Evolutionary conservation across 768 basidiomycete species (phyloP).

Genomic region (Lactarius akahatsu): DNA sequence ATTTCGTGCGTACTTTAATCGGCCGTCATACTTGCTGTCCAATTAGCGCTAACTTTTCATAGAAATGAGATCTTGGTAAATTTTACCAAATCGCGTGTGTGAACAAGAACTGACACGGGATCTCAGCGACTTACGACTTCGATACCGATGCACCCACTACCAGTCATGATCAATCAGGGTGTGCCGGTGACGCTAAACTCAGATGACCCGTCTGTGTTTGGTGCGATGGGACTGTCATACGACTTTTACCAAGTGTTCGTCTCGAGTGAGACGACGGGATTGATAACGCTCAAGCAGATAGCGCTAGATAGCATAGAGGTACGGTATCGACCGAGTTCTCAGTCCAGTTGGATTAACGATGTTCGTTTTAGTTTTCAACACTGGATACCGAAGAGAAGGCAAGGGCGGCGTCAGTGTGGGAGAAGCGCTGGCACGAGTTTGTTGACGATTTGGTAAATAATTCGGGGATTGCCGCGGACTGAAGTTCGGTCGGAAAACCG

Average conservation of each 20-base stretch:
- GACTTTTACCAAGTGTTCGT: slow-evolving; percentile 82
- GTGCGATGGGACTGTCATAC: slow-evolving; percentile 73
- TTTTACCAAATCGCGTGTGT: background rate
- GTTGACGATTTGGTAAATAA: slow-evolving; percentile 4
- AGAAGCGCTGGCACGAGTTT: slow-evolving; percentile 19
- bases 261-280: slow-evolving; percentile 63
- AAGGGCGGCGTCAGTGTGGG: slow-evolving; percentile 16
- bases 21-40: slow-evolving; percentile 8
- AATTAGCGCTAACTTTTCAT: background rate
- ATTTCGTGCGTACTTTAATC: slow-evolving; percentile 60
- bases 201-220: slow-evolving; percentile 72
- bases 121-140: slow-evolving; percentile 68
- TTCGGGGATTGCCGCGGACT: slow-evolving; percentile 17
- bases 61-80: slow-evolving; percentile 76
- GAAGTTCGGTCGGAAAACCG: no score
- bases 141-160: slow-evolving; percentile 78
- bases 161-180: slow-evolving; percentile 68
- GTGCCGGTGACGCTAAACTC: slow-evolving; percentile 69
- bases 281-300: slow-evolving; percentile 61
- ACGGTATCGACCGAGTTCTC: slow-evolving; percentile 6
- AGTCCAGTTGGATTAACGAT: background rate
- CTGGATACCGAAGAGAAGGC: slow-evolving; percentile 11
- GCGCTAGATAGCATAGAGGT: slow-evolving; percentile 68
- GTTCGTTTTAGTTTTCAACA: slow-evolving; percentile 19
- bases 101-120: background rate